A percentile compares a stretch with the other conserved stretches of the same genome.
Evolutionary conservation across 2,329 filamentous ascomycete genomes (phyloP).

Genomic region (Ascochyta viciae-villosae): DNA sequence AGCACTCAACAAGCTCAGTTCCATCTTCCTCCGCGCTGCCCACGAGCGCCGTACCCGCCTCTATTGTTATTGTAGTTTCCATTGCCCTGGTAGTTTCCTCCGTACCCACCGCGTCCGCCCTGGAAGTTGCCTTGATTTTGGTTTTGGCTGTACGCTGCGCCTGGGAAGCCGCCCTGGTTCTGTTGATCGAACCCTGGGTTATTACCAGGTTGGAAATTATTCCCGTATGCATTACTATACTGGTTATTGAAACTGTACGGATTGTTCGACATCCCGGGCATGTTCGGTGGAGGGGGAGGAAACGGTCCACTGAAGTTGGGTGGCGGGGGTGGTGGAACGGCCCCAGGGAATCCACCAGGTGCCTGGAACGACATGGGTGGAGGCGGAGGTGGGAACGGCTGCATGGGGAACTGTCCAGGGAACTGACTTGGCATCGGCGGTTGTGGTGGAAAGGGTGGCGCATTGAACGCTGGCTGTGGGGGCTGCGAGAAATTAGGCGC

Average conservation of each 20-base stretch:
- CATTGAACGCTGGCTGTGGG: conserved; percentile 24
- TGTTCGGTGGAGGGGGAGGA: conserved; percentile 29
- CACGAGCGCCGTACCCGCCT: conserved; percentile 28
- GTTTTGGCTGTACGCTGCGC: conserved; percentile 12
- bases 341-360: conserved; percentile 16
- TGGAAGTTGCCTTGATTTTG: conserved; percentile 21
- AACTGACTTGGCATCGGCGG: conserved; percentile 25
- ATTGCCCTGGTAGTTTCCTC: conserved; percentile 20
- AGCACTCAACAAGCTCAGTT: conserved; percentile 2
- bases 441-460: conserved; percentile 29
- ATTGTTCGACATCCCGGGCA: conserved; percentile 21
- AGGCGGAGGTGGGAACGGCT: conserved; percentile 28
- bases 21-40: conserved; percentile 25
- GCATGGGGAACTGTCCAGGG: conserved; percentile 26
- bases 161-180: conserved; percentile 5
- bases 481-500: conserved; percentile 19
- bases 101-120: conserved; percentile 27
- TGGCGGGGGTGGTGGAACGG: conserved; percentile 34
- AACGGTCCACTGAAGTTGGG: conserved; percentile 33
- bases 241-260: conserved; percentile 21
- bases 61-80: conserved; percentile 24
- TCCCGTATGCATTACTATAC: conserved; percentile 15
- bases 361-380: conserved; percentile 30
- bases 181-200: conserved; percentile 15
- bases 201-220: conserved; percentile 19